Conservation (phyloP, 1,139 yeast genomes). For the Scheffersomyces stambukii region DNA sequence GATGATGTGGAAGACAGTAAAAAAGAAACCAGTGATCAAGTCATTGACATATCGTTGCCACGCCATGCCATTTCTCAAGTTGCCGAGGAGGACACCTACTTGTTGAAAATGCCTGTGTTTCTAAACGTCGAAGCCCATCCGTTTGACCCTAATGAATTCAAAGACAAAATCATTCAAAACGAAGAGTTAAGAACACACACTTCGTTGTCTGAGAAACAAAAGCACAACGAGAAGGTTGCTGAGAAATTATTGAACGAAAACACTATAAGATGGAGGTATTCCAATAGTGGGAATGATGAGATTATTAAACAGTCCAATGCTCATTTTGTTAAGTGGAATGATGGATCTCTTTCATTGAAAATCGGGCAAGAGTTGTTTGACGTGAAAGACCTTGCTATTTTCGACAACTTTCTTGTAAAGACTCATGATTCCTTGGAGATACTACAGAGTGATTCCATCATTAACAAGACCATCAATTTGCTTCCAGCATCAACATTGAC, state of each 20-base stretch:
- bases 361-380: conserved; percentile 88
- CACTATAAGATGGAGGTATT: conserved; percentile 91
- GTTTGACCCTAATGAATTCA: conserved; percentile 73
- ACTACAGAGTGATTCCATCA: conserved; percentile 50
- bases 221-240: conserved; percentile 41
- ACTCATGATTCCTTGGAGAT: conserved; percentile 72
- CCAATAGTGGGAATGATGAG: conserved; percentile 57
- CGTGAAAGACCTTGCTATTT: conserved; percentile 59
- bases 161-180: conserved; percentile 47
- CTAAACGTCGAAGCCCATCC: conserved; percentile 81
- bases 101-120: conserved; percentile 77
- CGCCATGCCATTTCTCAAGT: conserved; percentile 61
- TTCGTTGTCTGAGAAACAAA: conserved; percentile 28
- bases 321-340: conserved; percentile 90
- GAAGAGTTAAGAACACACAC: conserved; percentile 38
- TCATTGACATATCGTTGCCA: conserved; percentile 63
- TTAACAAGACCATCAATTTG: conserved; percentile 61
- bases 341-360: conserved; percentile 81
- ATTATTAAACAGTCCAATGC: conserved; percentile 84
- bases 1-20: conserved; percentile 14
- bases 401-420: conserved; percentile 68
- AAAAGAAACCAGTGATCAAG: conserved; percentile 36
- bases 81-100: conserved; percentile 41
- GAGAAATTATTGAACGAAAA: conserved; percentile 67
- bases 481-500: conserved; percentile 88